Evolutionary conservation across 768 basidiomycete species (phyloP), one percentile per base, ranked within the genome.

Genomic region (Boletus tomentosulus): DNA sequence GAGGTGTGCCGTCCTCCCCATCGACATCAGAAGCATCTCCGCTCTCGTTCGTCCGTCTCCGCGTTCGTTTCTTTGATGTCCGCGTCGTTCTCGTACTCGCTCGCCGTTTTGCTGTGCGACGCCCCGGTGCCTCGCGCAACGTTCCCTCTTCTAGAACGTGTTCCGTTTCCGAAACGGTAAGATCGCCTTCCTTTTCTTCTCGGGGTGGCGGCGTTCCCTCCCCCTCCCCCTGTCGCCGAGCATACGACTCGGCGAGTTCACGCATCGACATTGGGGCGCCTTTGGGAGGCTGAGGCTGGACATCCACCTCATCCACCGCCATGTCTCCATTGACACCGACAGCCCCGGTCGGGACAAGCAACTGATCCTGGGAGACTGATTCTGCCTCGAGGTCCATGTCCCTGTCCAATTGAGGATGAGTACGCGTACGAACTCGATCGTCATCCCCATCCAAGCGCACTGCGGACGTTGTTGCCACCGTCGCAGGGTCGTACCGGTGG

Each of bases 231-330:
- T n/a, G 35, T 38, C 4, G 50, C 31, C 19, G 49, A 11, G 58
- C 59, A 46, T 67, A 48, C 35, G 34, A 51, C 48, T 83, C 82
- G 11, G 84, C 85, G 55, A 88, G 73, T 58, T 87, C 78, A 30
- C 74, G 73, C 85, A 89, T 83, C 16, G 84, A 82, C 68, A 79
- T 86, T 13, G 84, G 80, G 12, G 57, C 65, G 13, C 56, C 69
- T 27, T 46, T 58, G 11, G 45, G 53, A 30, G 53, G 52, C 9
- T 38, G 48, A 33, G 58, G 55, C 19, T 42, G 38, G 48, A 51
- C 55, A 66, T 46, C 57, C 54, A 49, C 22, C 55, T 56, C 60
- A 45, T 66, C 62, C n/a, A 51, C 50, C 25, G 55, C 55, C 30
- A 54, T 39, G 15, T 57, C 54, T 35, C 19, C 43, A 15, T 47